phyloP scores from a whole-genome alignment of 257 asterid genomes.

The Asclepias syriaca region DNA sequence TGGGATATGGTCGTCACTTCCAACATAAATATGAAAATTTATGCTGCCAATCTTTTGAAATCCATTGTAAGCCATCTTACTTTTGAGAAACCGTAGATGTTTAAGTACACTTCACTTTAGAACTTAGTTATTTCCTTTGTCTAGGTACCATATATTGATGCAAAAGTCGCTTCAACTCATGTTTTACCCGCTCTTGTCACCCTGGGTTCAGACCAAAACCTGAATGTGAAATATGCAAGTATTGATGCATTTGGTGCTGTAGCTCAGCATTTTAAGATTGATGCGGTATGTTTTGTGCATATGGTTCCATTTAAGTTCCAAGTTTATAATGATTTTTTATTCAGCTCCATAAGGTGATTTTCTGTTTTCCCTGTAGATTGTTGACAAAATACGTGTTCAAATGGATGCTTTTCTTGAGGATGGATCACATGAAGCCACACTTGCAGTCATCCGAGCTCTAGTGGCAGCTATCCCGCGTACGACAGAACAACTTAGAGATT shows the following conservation, averaged over 20 bases:
- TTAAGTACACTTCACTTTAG: neutral
- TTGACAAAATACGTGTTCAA: slow-evolving; percentile 94
- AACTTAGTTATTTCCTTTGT: slow-evolving; percentile 12
- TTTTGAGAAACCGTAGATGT: neutral
- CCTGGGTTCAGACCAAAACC: slow-evolving; percentile 96
- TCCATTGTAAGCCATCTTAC: slow-evolving; percentile 62
- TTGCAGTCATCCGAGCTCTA: slow-evolving; percentile 89
- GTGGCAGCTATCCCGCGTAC: slow-evolving; percentile 89
- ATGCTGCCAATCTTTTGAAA: slow-evolving; percentile 80
- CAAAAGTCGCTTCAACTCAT: slow-evolving; percentile 79
- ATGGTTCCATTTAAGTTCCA: slow-evolving; percentile 7
- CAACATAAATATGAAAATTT: slow-evolving; percentile 56
- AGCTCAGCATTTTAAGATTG: slow-evolving; percentile 90
- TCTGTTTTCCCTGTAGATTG: slow-evolving; percentile 46
- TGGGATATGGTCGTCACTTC: slow-evolving; percentile 97
- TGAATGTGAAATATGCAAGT: slow-evolving; percentile 85
- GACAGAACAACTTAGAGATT: slow-evolving; percentile 78
- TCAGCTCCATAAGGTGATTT: slow-evolving; percentile 24
- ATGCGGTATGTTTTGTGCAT: slow-evolving; percentile 40
- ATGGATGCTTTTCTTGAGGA: slow-evolving; percentile 99
- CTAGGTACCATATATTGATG: slow-evolving; percentile 84
- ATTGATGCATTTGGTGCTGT: slow-evolving; percentile 95
- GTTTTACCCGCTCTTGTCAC: slow-evolving; percentile 97
- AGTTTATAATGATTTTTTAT: slow-evolving; percentile 7
- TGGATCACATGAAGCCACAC: slow-evolving; percentile 95